Base-by-base conservation (phyloP, 495 filamentous ascomycete genomes). In the Baudoinia panamericana region DNA sequence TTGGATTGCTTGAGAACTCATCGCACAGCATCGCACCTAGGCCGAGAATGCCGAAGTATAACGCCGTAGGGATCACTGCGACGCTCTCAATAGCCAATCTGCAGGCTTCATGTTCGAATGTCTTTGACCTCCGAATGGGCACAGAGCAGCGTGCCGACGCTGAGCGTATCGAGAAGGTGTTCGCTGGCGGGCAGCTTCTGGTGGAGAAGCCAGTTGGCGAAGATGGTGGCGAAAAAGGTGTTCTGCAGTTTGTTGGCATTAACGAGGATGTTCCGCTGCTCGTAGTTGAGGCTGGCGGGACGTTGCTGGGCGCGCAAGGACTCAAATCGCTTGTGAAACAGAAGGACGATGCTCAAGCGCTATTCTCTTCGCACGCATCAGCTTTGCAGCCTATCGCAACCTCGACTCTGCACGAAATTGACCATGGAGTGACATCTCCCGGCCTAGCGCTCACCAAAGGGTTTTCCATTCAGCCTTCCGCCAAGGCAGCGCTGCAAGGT, bases 11-110 rank as follows among this genome's bases (percentile, higher is more conserved):
- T n/a, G n/a, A n/a, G n/a, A n/a, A n/a, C n/a, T n/a, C n/a, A n/a
- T n/a, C n/a, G n/a, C n/a, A n/a, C n/a, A n/a, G n/a, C n/a, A n/a
- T n/a, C n/a, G n/a, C n/a, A n/a, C n/a, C n/a, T n/a, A n/a, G n/a
- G n/a, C n/a, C n/a, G n/a, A 39, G 13, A 11, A 61, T 61, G 58
- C 57, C 57, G 36, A 59, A 38, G 2, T 55, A 50, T 26, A 36
- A 44, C 26, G 37, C 39, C 26, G 13, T 30, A 9, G 41, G 41
- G 8, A 22, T 51, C 12, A 45, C 47, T 10, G 43, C 53, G 5
- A 41, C 43, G 16, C 52, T 59, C 2, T 45, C 46, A 18, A 35
- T 56, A 32, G 33, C 52, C 2, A 41, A 59, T 21, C 33, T 61
- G 1, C 16, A 38, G 15, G 19, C 36, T 10, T 32, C 43, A 4